These are phyloP conservation scores for Coccinonectria pachysandricola DNA, from an alignment of 2,329 filamentous ascomycete genomes.

Conservation along the genomic window DNA sequence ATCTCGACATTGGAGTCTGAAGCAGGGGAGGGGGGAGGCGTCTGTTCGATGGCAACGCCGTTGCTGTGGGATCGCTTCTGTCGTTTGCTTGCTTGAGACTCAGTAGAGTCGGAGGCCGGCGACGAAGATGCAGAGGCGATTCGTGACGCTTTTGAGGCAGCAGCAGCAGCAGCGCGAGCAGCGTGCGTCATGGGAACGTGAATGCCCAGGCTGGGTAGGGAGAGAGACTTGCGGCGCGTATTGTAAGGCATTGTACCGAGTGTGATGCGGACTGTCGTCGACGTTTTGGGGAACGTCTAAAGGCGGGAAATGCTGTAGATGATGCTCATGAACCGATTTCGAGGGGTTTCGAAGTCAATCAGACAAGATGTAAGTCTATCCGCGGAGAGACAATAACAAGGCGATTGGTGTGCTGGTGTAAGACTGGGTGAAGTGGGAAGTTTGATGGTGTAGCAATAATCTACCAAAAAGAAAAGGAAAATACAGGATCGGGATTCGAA, in stretches of 20 bases:
- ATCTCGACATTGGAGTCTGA: constrained; percentile 19
- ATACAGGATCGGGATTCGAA: no score
- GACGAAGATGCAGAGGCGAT: constrained; percentile 17
- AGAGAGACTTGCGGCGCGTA: constrained; percentile 91
- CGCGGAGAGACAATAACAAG: no score
- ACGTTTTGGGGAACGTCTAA: no score
- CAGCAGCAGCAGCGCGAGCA: constrained; percentile 41
- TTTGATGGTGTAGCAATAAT: no score
- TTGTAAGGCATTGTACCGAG: constrained; percentile 71
- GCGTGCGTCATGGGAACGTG: constrained; percentile 63
- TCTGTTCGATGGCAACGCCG: constrained; percentile 69
- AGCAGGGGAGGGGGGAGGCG: constrained; percentile 44
- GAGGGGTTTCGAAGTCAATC: no score
- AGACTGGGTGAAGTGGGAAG: no score
- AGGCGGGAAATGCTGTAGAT: no score
- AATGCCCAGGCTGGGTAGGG: constrained; percentile 84
- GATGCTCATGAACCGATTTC: no score
- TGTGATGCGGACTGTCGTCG: constrained; percentile 3
- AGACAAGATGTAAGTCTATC: no score
- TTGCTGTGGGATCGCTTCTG: constrained; percentile 74
- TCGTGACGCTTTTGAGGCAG: constrained; percentile 31
- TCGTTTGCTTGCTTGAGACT: constrained; percentile 48
- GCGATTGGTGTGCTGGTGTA: no score
- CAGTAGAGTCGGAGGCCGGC: constrained; percentile 20
- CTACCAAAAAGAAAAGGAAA: no score